Conservation (phyloP, 2,329 filamentous ascomycete species). For the Aspergillus fijiensis region DNA sequence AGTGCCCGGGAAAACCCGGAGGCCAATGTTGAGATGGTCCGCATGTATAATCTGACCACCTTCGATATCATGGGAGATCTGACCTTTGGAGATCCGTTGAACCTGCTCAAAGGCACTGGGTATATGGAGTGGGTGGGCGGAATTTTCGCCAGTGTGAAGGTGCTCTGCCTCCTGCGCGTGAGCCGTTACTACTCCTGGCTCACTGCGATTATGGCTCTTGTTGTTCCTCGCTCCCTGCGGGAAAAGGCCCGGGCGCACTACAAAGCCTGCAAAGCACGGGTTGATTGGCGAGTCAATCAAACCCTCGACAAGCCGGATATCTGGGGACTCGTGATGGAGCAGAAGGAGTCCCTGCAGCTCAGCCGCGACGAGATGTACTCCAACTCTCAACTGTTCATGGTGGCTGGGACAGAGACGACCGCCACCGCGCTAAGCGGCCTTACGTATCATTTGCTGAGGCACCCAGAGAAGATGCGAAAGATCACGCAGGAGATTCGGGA, state of each 20-base stretch:
- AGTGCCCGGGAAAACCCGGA: background rate
- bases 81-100: slow-evolving; percentile 17
- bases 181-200: slow-evolving; percentile 6
- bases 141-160: slow-evolving; percentile 13
- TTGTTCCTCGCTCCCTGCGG: slow-evolving; percentile 2
- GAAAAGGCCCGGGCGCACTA: slow-evolving; percentile 6
- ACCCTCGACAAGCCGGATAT: slow-evolving; percentile 13
- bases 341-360: slow-evolving; percentile 11
- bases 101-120: slow-evolving; percentile 7
- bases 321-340: slow-evolving; percentile 14
- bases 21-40: slow-evolving; percentile 2
- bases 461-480: slow-evolving; percentile 37
- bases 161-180: slow-evolving; percentile 3
- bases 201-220: background rate
- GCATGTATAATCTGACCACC: slow-evolving; percentile 14
- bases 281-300: slow-evolving; percentile 7
- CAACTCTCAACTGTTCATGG: slow-evolving; percentile 31
- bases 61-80: slow-evolving; percentile 22
- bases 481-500: slow-evolving; percentile 45
- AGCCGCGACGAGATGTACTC: slow-evolving; percentile 15
- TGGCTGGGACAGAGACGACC: slow-evolving; percentile 54
- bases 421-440: slow-evolving; percentile 47
- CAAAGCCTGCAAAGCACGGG: slow-evolving; percentile 5
- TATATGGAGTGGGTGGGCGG: slow-evolving; percentile 10
- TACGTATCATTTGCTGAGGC: slow-evolving; percentile 43